Conservation (phyloP, 2,329 filamentous ascomycete species). For the Colletotrichum agaves region DNA sequence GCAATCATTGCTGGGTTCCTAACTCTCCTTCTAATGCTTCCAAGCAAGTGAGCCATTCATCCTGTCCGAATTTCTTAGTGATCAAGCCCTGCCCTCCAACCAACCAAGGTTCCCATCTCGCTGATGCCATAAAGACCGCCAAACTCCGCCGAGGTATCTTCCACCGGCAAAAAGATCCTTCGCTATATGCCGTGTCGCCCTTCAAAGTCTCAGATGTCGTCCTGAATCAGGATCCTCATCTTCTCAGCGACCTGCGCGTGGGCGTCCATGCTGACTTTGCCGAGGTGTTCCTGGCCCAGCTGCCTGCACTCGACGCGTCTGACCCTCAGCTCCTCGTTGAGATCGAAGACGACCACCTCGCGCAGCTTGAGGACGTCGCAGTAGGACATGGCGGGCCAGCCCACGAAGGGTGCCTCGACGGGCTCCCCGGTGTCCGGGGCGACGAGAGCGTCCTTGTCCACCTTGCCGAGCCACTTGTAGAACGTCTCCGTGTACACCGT, state of each 20-base stretch:
- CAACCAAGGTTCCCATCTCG: too few relatives aligned
- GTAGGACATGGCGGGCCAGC: not conserved
- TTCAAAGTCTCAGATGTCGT: not conserved
- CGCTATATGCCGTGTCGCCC: not conserved
- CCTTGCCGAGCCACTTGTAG: slow-evolving; percentile 1
- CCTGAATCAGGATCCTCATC: not conserved
- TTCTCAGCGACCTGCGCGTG: not conserved
- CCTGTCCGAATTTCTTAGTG: too few relatives aligned
- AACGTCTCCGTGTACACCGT: not conserved
- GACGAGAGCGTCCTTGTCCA: not conserved
- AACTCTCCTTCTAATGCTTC: too few relatives aligned
- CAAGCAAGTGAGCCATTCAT: too few relatives aligned
- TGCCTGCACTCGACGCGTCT: not conserved
- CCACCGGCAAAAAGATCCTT: too few relatives aligned
- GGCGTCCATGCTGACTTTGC: not conserved
- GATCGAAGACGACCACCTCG: not conserved
- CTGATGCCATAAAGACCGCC: too few relatives aligned
- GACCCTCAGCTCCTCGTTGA: not conserved
- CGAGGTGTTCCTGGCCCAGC: not conserved
- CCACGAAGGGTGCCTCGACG: not conserved
- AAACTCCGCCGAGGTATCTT: too few relatives aligned
- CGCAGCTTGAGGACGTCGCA: not conserved
- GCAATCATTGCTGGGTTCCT: too few relatives aligned
- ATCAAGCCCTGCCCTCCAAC: too few relatives aligned
- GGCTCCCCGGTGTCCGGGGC: not conserved